phyloP scores from a whole-genome alignment of 2,329 filamentous ascomycete species.

The Fusarium penzigii region DNA sequence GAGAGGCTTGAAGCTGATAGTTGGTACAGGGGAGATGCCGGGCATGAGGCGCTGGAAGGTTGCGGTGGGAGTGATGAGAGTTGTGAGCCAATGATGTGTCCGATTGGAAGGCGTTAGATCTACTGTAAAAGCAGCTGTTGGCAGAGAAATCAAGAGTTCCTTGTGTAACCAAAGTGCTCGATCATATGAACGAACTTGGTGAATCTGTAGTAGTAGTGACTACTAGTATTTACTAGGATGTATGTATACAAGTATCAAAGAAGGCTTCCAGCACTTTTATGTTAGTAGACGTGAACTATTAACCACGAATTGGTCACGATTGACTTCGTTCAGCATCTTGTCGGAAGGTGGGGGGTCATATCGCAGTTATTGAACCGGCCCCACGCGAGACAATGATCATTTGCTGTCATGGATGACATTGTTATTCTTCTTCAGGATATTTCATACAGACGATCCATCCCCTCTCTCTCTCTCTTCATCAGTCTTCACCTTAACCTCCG shows the following conservation, averaged over 20 bases:
- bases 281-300: background rate
- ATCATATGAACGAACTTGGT: no score
- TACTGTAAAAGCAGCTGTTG: no score
- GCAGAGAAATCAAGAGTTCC: no score
- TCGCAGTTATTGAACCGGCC: background rate
- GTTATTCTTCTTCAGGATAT: background rate
- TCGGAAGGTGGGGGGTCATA: background rate
- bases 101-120: no score
- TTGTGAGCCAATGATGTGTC: no score
- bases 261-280: no score
- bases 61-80: no score
- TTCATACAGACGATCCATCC: background rate
- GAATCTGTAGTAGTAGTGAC: no score
- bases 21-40: background rate
- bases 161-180: no score
- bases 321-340: background rate
- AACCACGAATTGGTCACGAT: background rate
- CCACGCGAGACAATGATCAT: background rate
- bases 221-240: no score
- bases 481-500: constrained; percentile 3
- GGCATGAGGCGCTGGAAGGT: no score
- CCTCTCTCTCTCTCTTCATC: background rate
- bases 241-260: no score
- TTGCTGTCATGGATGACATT: background rate
- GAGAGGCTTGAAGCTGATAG: background rate